Percentiles rank a stretch among this genome's conserved stretches.
Conservation (phyloP, 495 filamentous ascomycete genomes). For the Lophium mytilinum region DNA sequence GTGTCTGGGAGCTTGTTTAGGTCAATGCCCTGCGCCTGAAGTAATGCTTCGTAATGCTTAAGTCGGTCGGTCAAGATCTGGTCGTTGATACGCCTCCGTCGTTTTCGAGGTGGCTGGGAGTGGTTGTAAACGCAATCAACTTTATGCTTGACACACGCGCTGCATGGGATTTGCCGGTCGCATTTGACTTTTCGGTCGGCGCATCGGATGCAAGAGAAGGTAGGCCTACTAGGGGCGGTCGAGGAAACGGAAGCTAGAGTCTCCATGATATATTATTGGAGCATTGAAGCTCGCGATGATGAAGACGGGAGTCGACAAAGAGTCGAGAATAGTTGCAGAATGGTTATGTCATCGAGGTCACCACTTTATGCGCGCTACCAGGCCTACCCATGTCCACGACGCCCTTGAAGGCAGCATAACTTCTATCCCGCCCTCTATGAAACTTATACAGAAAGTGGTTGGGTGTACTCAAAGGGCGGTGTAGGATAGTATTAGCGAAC, state of each 20-base stretch:
- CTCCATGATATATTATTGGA: not conserved
- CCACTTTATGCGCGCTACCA: no score
- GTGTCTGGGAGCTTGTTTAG: slow-evolving; percentile 15
- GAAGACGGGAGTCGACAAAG: no score
- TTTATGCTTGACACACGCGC: slow-evolving; percentile 28
- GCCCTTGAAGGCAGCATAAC: no score
- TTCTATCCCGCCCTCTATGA: no score
- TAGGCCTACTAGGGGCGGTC: slow-evolving; percentile 1
- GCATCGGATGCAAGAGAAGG: slow-evolving; percentile 27
- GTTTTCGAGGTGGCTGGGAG: slow-evolving; percentile 22
- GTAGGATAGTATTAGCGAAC: no score
- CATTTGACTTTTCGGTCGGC: slow-evolving; percentile 36
- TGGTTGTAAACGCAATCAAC: slow-evolving; percentile 27
- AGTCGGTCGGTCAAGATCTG: slow-evolving; percentile 24
- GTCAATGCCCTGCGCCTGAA: slow-evolving; percentile 29
- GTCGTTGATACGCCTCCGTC: slow-evolving; percentile 20
- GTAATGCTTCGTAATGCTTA: slow-evolving; percentile 27
- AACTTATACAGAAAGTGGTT: no score
- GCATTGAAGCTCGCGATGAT: not conserved
- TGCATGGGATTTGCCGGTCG: slow-evolving; percentile 32
- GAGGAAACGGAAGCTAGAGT: slow-evolving; percentile 1
- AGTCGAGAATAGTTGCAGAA: no score
- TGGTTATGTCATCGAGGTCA: no score
- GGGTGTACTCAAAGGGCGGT: no score
- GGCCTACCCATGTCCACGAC: no score